Base-by-base conservation (phyloP, 208 protist species). In the Leishmania guyanensis region DNA sequence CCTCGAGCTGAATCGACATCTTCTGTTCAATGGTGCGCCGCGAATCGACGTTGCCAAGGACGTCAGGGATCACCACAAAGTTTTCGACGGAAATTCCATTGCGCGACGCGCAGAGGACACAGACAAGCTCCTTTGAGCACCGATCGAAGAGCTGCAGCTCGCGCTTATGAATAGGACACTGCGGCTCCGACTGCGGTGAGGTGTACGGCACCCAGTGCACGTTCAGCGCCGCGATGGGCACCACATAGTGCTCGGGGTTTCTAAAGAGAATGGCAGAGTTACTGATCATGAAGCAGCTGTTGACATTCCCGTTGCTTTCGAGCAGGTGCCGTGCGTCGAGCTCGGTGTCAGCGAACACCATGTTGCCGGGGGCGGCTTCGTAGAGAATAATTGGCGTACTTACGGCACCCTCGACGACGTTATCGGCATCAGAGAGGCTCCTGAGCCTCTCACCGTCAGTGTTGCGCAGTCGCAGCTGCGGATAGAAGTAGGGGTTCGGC, bases 261-360 rank as follows among this genome's bases (percentile, higher is more conserved):
- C 84, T 84, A 85, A 97, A 96, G 3, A 97, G 66, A 77, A 97
- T 95, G 29, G 88, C 87, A 43, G 92, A 96, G 78, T 82, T 81
- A 29, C 85, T 83, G 1, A 93, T 68, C 56, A 96, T 85, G 80
- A 95, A 97, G 88, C 94, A 97, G 87, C 94, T 97, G 46, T 84
- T 92, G 14, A 82, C 75, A 12, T 50, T 75, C 3, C 43, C 33
- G 66, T 87, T 88, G 36, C 58, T 86, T 22, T 90, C 88, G 43
- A 96, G 83, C 71, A 95, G 74, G 56, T 89, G 89, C 36, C 83
- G 81, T 0, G 86, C 92, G 26, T 95, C 92, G 20, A 92, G 86
- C 77, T 95, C 92, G 0, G 88, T 94, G n/a, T 91, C 89, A 14
- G 92, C 91, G 75, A 97, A 97, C 14, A 96, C 60, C 94, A 97